Evolutionary conservation across 2,329 filamentous ascomycete species (phyloP).

Genomic region (Diaporthe helianthi): DNA sequence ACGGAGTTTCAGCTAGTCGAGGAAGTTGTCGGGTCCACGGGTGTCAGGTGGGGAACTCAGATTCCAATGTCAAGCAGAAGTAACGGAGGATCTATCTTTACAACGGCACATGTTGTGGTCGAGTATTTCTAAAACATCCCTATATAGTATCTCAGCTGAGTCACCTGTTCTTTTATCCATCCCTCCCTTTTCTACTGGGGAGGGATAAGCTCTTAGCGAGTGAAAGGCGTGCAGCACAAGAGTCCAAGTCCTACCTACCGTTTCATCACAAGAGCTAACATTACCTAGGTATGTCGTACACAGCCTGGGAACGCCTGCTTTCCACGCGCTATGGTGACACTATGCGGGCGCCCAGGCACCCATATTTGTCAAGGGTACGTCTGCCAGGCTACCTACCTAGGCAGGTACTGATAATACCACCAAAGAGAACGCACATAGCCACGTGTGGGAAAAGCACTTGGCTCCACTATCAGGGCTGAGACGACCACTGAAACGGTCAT

Average conservation of each 20-base stretch:
- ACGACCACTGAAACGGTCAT: neutral
- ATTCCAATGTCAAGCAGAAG: no score
- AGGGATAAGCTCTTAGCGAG: neutral
- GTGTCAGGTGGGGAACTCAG: neutral
- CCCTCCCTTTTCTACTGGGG: no score
- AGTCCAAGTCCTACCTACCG: neutral
- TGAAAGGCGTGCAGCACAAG: neutral
- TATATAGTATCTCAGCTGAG: conserved; percentile 11
- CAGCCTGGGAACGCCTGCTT: neutral
- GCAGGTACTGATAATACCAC: no score
- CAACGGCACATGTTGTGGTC: neutral
- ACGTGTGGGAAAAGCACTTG: neutral
- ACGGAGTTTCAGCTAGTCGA: neutral
- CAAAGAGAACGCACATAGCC: neutral
- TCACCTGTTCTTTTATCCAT: neutral
- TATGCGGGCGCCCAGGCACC: neutral
- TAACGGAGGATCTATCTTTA: neutral
- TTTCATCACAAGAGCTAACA: neutral
- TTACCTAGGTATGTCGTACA: neutral
- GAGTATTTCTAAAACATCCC: neutral
- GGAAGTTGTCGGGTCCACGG: neutral
- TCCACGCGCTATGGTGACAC: neutral
- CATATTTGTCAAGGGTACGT: neutral
- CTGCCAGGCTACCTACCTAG: no score
- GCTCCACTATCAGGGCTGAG: conserved; percentile 23